Evolutionary conservation across 768 basidiomycete genomes (phyloP).

Genomic region (Tubosaeta sp.): DNA sequence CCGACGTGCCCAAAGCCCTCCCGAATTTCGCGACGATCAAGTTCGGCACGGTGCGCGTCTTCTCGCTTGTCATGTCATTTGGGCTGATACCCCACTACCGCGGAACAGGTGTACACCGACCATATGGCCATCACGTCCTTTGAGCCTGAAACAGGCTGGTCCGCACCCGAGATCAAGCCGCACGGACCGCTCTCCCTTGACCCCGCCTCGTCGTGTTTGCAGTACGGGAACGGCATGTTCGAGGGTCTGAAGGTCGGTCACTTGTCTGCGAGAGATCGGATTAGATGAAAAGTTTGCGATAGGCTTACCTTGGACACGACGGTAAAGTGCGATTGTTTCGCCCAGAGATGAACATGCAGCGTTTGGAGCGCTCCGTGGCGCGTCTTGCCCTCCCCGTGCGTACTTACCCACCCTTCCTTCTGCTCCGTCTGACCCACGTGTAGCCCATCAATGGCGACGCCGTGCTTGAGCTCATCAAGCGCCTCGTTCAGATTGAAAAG

Average conservation of each 20-base stretch:
- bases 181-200: slow-evolving; percentile 59
- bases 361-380: slow-evolving; percentile 63
- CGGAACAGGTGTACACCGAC: slow-evolving; percentile 55
- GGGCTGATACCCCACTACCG: too few relatives aligned
- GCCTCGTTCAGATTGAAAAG: slow-evolving; percentile 64
- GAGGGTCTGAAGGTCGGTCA: slow-evolving; percentile 62
- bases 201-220: slow-evolving; percentile 51
- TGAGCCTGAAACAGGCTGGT: slow-evolving; percentile 64
- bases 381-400: slow-evolving; percentile 72
- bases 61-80: background rate
- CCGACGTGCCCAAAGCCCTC: slow-evolving; percentile 47
- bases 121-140: slow-evolving; percentile 75
- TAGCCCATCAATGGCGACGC: slow-evolving; percentile 44
- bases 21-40: slow-evolving; percentile 43
- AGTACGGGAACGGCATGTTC: slow-evolving; percentile 57
- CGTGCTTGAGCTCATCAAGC: slow-evolving; percentile 53
- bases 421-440: too few relatives aligned
- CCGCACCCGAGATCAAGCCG: slow-evolving; percentile 66
- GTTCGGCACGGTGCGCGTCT: slow-evolving; percentile 52
- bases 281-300: background rate
- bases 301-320: slow-evolving; percentile 71
- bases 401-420: background rate
- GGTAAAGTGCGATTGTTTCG: slow-evolving; percentile 77
- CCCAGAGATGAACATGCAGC: slow-evolving; percentile 80
- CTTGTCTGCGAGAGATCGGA: background rate